A percentile compares a stretch with the other conserved stretches of the same genome.
phyloP scores from a whole-genome alignment of 331 rosid species.

The Quercus phellos region DNA sequence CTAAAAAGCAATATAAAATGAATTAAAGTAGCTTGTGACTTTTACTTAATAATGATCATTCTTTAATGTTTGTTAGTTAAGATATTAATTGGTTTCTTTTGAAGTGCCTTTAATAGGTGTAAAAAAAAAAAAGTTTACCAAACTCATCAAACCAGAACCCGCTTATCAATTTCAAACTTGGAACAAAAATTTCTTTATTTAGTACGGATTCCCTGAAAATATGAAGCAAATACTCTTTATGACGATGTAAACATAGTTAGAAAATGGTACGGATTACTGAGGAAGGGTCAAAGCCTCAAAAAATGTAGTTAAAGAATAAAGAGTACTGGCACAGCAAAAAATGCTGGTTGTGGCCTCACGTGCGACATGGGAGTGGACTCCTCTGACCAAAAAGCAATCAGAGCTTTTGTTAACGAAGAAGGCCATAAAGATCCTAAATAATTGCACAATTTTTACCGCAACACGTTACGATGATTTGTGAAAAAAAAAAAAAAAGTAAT shows the following conservation, averaged over 20 bases:
- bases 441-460: rapidly evolving
- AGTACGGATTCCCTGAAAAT: background rate
- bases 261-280: slow-evolving; percentile 5
- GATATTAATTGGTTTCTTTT: too few relatives aligned
- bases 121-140: too few relatives aligned
- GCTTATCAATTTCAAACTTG: background rate
- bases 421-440: too few relatives aligned
- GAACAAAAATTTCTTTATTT: background rate
- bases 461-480: rapidly evolving
- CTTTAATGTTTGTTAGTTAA: too few relatives aligned
- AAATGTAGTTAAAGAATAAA: background rate
- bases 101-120: too few relatives aligned
- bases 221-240: background rate
- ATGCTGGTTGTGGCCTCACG: slow-evolving; percentile 33
- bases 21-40: too few relatives aligned
- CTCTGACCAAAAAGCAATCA: background rate
- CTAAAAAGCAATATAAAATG: too few relatives aligned
- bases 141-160: too few relatives aligned
- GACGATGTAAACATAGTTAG: background rate
- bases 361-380: slow-evolving; percentile 23
- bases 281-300: background rate
- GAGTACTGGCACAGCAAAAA: background rate
- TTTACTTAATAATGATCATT: too few relatives aligned
- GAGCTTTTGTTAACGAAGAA: too few relatives aligned
- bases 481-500: background rate